phyloP scores from a whole-genome alignment of 257 asterid genomes.

The Leonotis leonurus region DNA sequence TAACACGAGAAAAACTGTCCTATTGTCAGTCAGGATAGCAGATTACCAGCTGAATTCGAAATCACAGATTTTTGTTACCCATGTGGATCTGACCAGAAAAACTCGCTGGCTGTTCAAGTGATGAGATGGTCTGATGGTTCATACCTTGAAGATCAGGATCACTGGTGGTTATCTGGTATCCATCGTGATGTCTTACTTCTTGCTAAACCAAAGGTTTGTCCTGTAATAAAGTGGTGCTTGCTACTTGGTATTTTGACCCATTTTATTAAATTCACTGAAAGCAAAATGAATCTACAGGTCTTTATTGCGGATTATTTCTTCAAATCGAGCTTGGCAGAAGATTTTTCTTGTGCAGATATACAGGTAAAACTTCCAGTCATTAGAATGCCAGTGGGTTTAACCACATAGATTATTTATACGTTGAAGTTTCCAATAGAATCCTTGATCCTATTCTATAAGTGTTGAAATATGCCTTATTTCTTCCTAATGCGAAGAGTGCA shows the following conservation, averaged over 20 bases:
- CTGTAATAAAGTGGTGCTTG: background rate
- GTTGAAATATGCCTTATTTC: slow-evolving; percentile 8
- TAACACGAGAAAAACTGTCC: slow-evolving; percentile 3
- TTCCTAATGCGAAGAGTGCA: background rate
- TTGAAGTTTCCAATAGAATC: background rate
- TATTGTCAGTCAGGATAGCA: slow-evolving; percentile 82
- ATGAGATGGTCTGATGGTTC: slow-evolving; percentile 98
- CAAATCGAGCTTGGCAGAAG: slow-evolving; percentile 62
- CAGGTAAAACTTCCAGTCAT: slow-evolving; percentile 59
- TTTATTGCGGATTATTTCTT: slow-evolving; percentile 87
- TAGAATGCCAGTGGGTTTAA: slow-evolving; percentile 2
- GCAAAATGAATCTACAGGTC: slow-evolving; percentile 48
- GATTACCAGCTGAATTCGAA: slow-evolving; percentile 97
- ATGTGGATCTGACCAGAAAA: slow-evolving; percentile 60
- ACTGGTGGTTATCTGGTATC: slow-evolving; percentile 98
- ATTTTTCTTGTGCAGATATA: slow-evolving; percentile 75
- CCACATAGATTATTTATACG: background rate
- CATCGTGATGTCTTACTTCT: slow-evolving; percentile 91
- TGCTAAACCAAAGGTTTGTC: slow-evolving; percentile 85
- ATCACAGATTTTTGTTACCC: slow-evolving; percentile 82
- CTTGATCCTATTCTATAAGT: background rate
- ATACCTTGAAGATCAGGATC: slow-evolving; percentile 99
- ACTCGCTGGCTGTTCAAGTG: slow-evolving; percentile 89
- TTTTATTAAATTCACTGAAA: background rate
- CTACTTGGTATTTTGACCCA: background rate